Base-by-base conservation (phyloP, 164 flowering plant genomes). In the Akebia trifoliata region DNA sequence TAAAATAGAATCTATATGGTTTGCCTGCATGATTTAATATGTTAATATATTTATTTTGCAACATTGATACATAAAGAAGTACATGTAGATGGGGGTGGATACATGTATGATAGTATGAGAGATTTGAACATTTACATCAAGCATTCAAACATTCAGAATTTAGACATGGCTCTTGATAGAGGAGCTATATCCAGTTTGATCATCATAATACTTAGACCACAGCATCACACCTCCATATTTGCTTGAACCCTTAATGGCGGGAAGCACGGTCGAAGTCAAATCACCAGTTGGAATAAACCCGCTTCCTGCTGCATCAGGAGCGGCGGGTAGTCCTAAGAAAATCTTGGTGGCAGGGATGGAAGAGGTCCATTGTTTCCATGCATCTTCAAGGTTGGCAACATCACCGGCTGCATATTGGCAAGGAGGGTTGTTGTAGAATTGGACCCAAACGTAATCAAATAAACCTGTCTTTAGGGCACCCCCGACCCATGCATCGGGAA, bases 401-500 rank as follows among this genome's bases (percentile, higher is more conserved):
- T 8, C 40, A 21, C 56, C 56, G 4, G 37, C 20, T 7, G 43
- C 22, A n/a, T 52, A 52, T 15, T 52, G 39, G 42, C 56, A 52
- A 35, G 56, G 56, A 34, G 56, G 56, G 26, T 52, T 52, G 22
- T 50, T 50, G 18, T 34, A 52, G 39, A 52, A 52, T 3, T 52
- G 56, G 22, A 52, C 56, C 54, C 56, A 52, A 52, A 52, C 42
- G 21, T 52, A 34, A 35, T 52, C 56, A 9, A 52, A 52, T 3
- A 52, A 0, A 12, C 56, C 29, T 0, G 56, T 52, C 29, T 34
- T 52, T 0, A 52, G 22, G 9, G 56, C 56, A 52, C 11, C 40
- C 0, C 85, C 85, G n/a, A 39, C n/a, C 43, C 7, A 6, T 11
- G n/a, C 43, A 39, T 39, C 43, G 8, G 43, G 43, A 39, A 39